A percentile compares a stretch with the other conserved stretches of the same genome.
phyloP scores from a whole-genome alignment of 2,329 filamentous ascomycete genomes.

The Reticulascus tulasneorum region DNA sequence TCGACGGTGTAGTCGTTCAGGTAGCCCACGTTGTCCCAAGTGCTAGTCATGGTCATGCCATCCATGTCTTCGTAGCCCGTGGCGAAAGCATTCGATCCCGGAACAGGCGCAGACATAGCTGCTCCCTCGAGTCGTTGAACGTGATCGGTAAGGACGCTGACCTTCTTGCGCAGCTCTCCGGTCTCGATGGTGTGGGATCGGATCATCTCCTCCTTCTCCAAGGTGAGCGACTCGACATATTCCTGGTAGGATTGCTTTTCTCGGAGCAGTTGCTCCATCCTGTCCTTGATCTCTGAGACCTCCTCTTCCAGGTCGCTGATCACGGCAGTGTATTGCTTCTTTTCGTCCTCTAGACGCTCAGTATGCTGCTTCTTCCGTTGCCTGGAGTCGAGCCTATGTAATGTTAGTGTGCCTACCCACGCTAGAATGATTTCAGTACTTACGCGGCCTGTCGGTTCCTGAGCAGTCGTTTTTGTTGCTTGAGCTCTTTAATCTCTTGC shows the following conservation, averaged over 20 bases:
- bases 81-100: constrained; percentile 60
- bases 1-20: constrained; percentile 67
- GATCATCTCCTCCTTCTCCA: constrained; percentile 91
- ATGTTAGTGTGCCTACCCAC: constrained; percentile 1
- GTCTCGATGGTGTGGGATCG: constrained; percentile 85
- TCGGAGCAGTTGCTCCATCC: constrained; percentile 66
- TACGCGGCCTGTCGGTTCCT: constrained; percentile 97
- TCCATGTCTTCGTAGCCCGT: constrained; percentile 79
- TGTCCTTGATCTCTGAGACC: constrained; percentile 62
- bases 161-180: constrained; percentile 87
- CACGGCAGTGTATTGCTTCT: constrained; percentile 79
- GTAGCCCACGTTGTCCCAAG: constrained; percentile 81
- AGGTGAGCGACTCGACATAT: constrained; percentile 70
- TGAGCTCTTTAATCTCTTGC: constrained; percentile 93
- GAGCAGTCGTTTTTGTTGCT: constrained; percentile 93
- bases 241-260: constrained; percentile 73
- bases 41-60: constrained; percentile 72
- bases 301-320: constrained; percentile 78
- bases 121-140: constrained; percentile 66
- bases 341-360: constrained; percentile 92
- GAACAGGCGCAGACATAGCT: constrained; percentile 35
- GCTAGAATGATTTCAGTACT: constrained; percentile 31
- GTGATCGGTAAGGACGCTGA: constrained; percentile 73
- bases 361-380: constrained; percentile 99
- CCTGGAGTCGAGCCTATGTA: constrained; percentile 78